Base-by-base conservation (phyloP, 441 rosid species). In the Adansonia rubrostipa region DNA sequence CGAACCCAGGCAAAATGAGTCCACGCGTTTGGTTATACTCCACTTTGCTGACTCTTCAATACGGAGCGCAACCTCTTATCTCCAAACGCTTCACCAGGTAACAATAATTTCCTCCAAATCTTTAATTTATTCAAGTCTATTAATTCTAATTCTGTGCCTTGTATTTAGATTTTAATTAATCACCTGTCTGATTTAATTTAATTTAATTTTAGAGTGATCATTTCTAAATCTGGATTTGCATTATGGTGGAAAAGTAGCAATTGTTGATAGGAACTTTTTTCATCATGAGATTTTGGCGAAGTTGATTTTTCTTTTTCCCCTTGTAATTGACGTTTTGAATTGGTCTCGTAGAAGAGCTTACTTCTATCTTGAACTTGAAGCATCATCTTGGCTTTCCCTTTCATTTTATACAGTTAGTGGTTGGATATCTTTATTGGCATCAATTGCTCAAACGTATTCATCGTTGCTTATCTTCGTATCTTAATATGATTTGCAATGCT, bases 51-150 rank as follows among this genome's bases (percentile, higher is more conserved):
- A 78, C 95, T 78, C 78, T 96, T 83, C 99, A 96, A 84, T 96
- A 96, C 81, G 98, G 98, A 45, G 92, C 91, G 45, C 99, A 96
- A 82, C 99, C 99, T 86, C 86, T 96, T 74, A 89, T 96, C 87
- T 92, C 99, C 88, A 96, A 93, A 82, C 89, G 97, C 82, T 96
- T 88, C 86, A 88, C 84, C 77, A 85, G 98, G 99, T 94, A 76
- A 77, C 7, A 76, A 0, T n/a, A 4, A 1, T 64, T 53, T 10
- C 40, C 22, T 62, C 67, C 45, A 20, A 63, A 19, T 9, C 22
- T 47, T 58, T 65, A n/a, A 42, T 19, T 24, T 22, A 61, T 61
- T 61, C 11, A 1, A 3, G 24, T 57, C 62, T 60, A 3, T 24
- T 58, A 66, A 50, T 17, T 58, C 10, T 9, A 24, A 42, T 70